Base-by-base conservation (phyloP, 2,329 filamentous ascomycete genomes). In the Bertia moriformis region DNA sequence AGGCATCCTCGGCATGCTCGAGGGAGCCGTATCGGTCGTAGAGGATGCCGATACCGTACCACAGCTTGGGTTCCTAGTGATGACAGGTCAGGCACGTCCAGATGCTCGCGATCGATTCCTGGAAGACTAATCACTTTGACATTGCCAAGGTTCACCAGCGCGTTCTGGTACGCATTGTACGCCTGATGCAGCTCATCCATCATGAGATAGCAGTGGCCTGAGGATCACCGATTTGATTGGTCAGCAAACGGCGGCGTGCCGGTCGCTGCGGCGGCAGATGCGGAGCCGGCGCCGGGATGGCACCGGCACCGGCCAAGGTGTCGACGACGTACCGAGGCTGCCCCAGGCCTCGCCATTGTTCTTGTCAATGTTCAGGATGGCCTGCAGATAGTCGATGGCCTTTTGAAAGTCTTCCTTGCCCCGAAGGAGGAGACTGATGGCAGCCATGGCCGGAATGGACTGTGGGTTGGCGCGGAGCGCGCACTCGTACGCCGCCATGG, bases 1-100 rank as follows among this genome's bases (percentile, higher is more conserved):
- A 96, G 4, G 91, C 91, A 56, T 96, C 91, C 57, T 96, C 91
- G 48, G 91, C 91, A 57, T 96, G 93, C 51, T 98, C 91, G 37
- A 95, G 73, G 19, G 87, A 95, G 4, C 91, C 91, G 53, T 96
- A 96, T 39, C 91, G 73, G 57, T 98, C 91, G 49, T 98, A 98
- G 1, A 98, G 66, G 36, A 98, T 98, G 27, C 91, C 91, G 35
- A 98, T 98, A 27, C 91, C 91, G 53, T 98, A 98, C 91, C 91
- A 98, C 10, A 98, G 70, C 62, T 94, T 94, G 3, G 91, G 91
- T 52, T 98, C 91, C 82, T 88, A 44, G 52, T 36, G 48, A 12
- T 13, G 18, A 32, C 18, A 14, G 19, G n/a, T 20, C 13, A 38
- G 19, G 7, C 14, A n/a, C 33, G 30, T 36, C 30, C 32, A 20